Evolutionary conservation across 306 rosid genomes (phyloP), one percentile per base, ranked within the genome.

Genomic region (Ormosia semicastrata): DNA sequence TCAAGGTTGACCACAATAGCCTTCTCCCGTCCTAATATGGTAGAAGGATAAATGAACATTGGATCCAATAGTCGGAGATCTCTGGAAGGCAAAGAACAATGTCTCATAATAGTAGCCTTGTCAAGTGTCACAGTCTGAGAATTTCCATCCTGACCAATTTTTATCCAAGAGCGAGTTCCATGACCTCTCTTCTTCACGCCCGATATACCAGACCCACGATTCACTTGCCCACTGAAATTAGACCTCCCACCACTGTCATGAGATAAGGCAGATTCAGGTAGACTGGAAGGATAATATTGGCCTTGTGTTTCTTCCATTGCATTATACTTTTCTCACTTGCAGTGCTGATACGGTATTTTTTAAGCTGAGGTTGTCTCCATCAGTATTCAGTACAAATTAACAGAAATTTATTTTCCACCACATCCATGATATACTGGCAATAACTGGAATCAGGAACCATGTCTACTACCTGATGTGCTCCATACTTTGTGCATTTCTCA

Each of bases 111-210:
- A 49, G 98, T 86, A 82, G 93, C 93, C 89, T 95, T 95, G 86
- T 95, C 99, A 81, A 95, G 98, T 44, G 86, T 91, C 89, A 93
- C 62, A 49, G 88, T 84, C 80, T 87, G 72, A 10, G 88, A 85
- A 76, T 88, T 81, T 24, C 98, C 99, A 86, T 84, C 86, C 58
- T 85, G 77, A 85, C 83, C 89, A 75, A 93, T 92, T 73, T 89
- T 88, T 87, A 92, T 93, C 99, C 99, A 95, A 77, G 99, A 95
- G n/a, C 99, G 98, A 78, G 80, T 88, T 72, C 97, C 99, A 32
- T 93, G 99, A 75, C 92, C 92, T 86, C 98, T 90, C 88, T 95
- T 93, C 90, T 95, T 95, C 81, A 85, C 65, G 84, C 87, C 93
- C 68, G 85, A 75, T 49, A 89, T 50, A 66, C 76, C 80, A 68